Conservation (phyloP, 495 filamentous ascomycete genomes). For the Hyaloscypha hepaticicola region DNA sequence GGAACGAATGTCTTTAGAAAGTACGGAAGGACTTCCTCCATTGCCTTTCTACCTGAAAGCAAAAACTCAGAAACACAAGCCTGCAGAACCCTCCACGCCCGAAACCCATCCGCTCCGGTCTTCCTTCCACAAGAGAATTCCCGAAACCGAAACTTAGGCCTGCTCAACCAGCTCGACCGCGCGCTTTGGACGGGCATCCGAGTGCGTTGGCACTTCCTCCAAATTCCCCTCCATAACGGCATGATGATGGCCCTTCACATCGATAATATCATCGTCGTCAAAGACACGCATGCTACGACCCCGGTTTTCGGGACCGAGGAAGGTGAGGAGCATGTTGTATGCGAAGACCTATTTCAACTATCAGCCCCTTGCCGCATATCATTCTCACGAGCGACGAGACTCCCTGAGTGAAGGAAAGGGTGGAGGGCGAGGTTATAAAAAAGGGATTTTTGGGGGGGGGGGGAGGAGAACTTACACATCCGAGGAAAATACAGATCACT, state of each 20-base stretch:
- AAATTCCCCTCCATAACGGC: not conserved
- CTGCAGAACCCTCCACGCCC: not conserved
- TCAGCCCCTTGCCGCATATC: too few relatives aligned
- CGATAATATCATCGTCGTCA: conserved; percentile 3
- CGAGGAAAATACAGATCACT: conserved; percentile 73
- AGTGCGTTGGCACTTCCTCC: conserved; percentile 2
- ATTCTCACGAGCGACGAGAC: too few relatives aligned
- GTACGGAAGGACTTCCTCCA: too few relatives aligned
- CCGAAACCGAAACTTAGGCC: not conserved
- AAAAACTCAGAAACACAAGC: too few relatives aligned
- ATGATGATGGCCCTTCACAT: conserved; percentile 6
- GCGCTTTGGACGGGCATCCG: not conserved
- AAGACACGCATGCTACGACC: conserved; percentile 1
- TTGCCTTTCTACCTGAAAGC: not conserved
- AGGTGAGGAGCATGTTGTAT: conserved; percentile 24
- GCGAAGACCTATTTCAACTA: not conserved
- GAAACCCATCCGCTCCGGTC: not conserved
- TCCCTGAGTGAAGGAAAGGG: too few relatives aligned
- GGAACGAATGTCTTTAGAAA: too few relatives aligned
- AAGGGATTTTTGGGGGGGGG: too few relatives aligned
- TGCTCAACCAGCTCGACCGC: not conserved
- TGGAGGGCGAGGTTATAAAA: not conserved
- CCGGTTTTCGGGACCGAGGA: conserved; percentile 58
- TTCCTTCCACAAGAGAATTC: not conserved
- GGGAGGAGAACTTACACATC: conserved; percentile 61